Evolutionary conservation across 441 rosid genomes (phyloP).

Genomic region (Hura crepitans): DNA sequence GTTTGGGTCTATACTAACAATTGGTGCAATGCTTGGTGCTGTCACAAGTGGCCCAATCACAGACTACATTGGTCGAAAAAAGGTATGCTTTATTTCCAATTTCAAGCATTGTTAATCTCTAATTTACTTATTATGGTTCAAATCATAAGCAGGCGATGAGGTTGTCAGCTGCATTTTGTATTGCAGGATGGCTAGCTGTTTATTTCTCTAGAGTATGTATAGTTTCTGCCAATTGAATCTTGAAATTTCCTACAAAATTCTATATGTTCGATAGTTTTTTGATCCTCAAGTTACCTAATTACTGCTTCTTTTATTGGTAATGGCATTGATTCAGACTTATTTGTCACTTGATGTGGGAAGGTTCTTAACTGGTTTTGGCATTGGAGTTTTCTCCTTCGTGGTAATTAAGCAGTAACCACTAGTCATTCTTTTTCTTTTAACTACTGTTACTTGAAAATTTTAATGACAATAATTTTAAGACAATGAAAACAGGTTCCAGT

Average conservation of each 20-base stretch:
- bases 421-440: neutral
- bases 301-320: neutral
- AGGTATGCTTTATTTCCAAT: conserved; percentile 41
- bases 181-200: conserved; percentile 68
- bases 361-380: conserved; percentile 74
- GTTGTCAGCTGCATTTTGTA: conserved; percentile 63
- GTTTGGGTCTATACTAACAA: conserved; percentile 88
- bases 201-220: conserved; percentile 48
- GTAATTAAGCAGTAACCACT: conserved; percentile 29
- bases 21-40: conserved; percentile 95
- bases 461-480: neutral
- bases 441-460: neutral
- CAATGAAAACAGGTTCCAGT: conserved; percentile 63
- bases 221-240: conserved; percentile 31
- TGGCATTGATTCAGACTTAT: conserved; percentile 41
- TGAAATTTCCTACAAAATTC: neutral
- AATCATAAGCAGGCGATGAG: conserved; percentile 79
- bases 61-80: conserved; percentile 74
- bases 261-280: neutral
- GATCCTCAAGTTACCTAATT: neutral
- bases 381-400: conserved; percentile 86
- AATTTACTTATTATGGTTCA: neutral
- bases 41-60: conserved; percentile 65
- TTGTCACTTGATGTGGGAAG: conserved; percentile 69
- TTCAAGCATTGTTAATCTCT: neutral